Evolutionary conservation across 257 asterid genomes (phyloP).

Genomic region (Mentha longifolia): DNA sequence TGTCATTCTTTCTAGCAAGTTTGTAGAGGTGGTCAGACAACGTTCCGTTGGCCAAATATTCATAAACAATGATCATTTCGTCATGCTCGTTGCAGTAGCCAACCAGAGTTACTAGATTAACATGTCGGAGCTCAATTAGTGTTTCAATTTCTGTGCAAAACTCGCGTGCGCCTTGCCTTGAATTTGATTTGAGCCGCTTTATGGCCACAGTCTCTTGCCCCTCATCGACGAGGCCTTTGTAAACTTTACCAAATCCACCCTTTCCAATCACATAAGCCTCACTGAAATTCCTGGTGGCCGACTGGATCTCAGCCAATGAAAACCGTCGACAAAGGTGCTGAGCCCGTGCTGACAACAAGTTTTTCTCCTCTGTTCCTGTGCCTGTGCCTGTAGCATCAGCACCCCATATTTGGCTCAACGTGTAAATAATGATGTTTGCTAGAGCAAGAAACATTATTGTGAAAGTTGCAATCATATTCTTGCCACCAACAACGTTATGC

Average conservation of each 20-base stretch:
- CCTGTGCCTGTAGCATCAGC: background rate
- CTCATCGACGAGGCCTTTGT: conserved; percentile 41
- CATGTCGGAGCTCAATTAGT: conserved; percentile 45
- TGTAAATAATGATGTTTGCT: background rate
- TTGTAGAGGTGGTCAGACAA: conserved; percentile 6
- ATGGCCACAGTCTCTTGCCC: conserved; percentile 42
- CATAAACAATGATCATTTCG: conserved; percentile 50
- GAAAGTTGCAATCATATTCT: background rate
- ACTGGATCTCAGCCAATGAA: conserved; percentile 42
- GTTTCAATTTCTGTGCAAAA: conserved; percentile 49
- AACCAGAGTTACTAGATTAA: conserved; percentile 50
- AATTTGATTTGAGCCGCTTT: conserved; percentile 41
- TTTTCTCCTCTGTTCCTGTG: conserved; percentile 4
- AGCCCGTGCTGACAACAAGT: conserved; percentile 15
- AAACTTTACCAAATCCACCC: conserved; percentile 54
- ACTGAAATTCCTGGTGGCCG: conserved; percentile 41
- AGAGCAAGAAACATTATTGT: background rate
- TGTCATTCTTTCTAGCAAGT: background rate
- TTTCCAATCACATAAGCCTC: conserved; percentile 40
- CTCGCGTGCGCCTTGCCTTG: conserved; percentile 49
- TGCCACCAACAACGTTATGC: background rate
- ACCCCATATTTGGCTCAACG: background rate
- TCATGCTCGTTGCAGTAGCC: conserved; percentile 51
- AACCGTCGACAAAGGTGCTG: conserved; percentile 41
- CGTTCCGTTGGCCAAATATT: conserved; percentile 39